phyloP scores from a whole-genome alignment of 164 flowering plant genomes.

The Vitis rupestris region DNA sequence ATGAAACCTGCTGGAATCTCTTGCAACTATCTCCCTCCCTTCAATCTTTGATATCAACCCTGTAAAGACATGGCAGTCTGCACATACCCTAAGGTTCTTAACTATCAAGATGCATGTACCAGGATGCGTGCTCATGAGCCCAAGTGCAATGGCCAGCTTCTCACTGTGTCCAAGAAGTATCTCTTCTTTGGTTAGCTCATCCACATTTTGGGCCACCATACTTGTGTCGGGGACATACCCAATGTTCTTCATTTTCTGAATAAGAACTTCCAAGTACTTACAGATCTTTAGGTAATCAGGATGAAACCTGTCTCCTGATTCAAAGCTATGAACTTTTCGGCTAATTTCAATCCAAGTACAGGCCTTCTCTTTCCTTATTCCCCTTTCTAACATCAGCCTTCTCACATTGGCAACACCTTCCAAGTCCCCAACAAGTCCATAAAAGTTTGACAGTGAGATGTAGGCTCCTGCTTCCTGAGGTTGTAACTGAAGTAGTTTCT shows the following conservation, averaged over 20 bases:
- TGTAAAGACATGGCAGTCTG: constrained; percentile 40
- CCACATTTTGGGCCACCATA: constrained; percentile 42
- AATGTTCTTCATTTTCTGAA: constrained; percentile 27
- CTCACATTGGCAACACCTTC: constrained; percentile 39
- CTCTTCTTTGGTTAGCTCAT: constrained; percentile 35
- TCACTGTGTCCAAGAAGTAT: constrained; percentile 44
- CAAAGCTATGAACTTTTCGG: constrained; percentile 38
- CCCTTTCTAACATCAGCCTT: constrained; percentile 37
- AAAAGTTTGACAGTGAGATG: constrained; percentile 40
- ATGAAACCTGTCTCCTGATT: constrained; percentile 47
- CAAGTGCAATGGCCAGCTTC: constrained; percentile 43
- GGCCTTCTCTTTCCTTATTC: constrained; percentile 49
- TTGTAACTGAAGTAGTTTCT: constrained; percentile 28
- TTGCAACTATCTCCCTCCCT: constrained; percentile 43
- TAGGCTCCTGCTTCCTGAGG: constrained; percentile 45
- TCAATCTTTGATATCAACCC: constrained; percentile 32
- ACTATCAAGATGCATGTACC: constrained; percentile 30
- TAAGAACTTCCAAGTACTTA: constrained; percentile 21
- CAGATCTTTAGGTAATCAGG: constrained; percentile 29
- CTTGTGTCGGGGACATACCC: constrained; percentile 39
- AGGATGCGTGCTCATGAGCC: constrained; percentile 37
- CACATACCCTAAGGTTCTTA: constrained; percentile 49
- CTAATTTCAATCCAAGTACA: constrained; percentile 44
- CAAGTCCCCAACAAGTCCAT: constrained; percentile 35
- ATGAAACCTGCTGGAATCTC: constrained; percentile 48